phyloP scores from a whole-genome alignment of 495 filamentous ascomycete species.

The Achaetomiella virescens region DNA sequence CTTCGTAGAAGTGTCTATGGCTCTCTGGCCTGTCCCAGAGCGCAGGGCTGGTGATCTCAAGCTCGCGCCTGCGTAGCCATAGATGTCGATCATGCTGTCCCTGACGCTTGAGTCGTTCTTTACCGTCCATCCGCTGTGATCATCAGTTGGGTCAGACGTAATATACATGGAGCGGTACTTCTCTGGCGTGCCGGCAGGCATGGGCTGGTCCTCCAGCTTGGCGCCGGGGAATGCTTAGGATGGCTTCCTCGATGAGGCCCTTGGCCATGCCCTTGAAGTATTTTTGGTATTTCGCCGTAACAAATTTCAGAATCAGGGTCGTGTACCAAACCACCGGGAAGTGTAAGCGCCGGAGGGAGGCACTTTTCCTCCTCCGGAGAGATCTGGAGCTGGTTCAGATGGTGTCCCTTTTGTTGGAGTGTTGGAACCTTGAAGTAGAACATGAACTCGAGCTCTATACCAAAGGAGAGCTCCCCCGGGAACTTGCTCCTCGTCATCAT shows the following conservation, averaged over 20 bases:
- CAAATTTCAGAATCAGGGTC: neutral
- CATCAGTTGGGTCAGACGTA: neutral
- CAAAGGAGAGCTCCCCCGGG: constrained; percentile 13
- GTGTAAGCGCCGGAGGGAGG: neutral
- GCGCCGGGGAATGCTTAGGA: constrained; percentile 11
- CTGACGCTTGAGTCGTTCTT: neutral
- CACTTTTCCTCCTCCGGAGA: neutral
- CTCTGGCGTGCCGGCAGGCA: neutral
- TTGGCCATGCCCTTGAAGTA: neutral
- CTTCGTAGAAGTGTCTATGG: constrained; percentile 3
- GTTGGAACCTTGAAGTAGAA: neutral
- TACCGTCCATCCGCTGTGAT: neutral
- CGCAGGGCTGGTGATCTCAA: constrained; percentile 9
- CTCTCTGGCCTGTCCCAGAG: constrained; percentile 12
- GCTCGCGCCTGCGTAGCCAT: neutral
- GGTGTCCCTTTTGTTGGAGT: neutral
- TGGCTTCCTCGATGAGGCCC: neutral
- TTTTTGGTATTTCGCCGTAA: neutral
- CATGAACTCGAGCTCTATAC: constrained; percentile 22
- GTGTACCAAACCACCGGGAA: neutral
- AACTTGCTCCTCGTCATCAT: neutral
- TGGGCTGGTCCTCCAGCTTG: neutral
- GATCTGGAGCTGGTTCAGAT: neutral
- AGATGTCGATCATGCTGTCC: neutral
- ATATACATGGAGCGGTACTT: neutral